Evolutionary conservation across 352 stramenopile genomes (phyloP), one percentile per base, ranked within the genome.

Genomic region (Globisporangium cylindrosporum): DNA sequence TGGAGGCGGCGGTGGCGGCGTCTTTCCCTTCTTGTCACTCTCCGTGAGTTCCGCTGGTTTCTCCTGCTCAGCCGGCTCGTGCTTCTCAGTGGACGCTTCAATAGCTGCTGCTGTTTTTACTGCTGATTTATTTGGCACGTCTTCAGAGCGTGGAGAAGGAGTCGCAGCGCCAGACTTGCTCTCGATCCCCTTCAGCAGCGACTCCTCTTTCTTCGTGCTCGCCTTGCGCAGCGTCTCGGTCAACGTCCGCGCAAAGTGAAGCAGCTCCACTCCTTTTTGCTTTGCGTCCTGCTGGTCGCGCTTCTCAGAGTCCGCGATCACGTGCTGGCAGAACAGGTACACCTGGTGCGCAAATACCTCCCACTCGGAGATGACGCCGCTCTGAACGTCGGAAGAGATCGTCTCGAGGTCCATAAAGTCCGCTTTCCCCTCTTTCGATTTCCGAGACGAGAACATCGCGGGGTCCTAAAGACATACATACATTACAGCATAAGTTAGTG

Each of bases 211-310:
- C 74, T 89, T 87, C 14, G 86, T 54, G 54, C 84, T 91, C 20
- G 81, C 80, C 65, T 92, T 89, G 0, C 82, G 79, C 24, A 93
- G 60, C 22, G 86, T 92, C 62, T 92, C 86, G 0, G 84, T 92
- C 22, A 93, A 59, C 3, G 82, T 92, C 53, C 85, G 76, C 25
- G 84, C 80, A 71, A 93, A 93, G 41, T 92, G 83, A 32, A 91
- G 74, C 65, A 93, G 64, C 69, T 93, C 86, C 8, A 92, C 73
- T 14, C 83, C 84, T 59, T 93, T 93, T 7, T 90, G 80, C 60
- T 84, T 86, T 34, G 81, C 82, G 53, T 91, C 86, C 1, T 71
- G 64, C 51, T 81, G 78, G 49, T 81, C 77, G 4, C 71, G 74
- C 41, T 73, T 71, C 59, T 90, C 82, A 4, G 81, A 79, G 32